Base-by-base conservation (phyloP, 805 yeast genomes). In the Zygosaccharomyces gambellarensis region DNA sequence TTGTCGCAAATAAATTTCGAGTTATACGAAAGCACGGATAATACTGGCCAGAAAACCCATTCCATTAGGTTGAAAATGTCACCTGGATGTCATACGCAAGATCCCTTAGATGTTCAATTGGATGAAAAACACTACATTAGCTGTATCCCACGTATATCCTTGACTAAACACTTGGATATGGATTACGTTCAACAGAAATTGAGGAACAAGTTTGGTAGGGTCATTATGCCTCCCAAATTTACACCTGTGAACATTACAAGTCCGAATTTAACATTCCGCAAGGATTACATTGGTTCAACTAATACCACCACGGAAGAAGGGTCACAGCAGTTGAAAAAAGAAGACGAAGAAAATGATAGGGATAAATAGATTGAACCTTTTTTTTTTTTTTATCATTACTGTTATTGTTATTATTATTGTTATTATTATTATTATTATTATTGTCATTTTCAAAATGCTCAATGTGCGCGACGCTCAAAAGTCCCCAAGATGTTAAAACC, bases 31-130 rank as follows among this genome's bases (percentile, higher is more conserved):
- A 78, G 82, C 38, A 82, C 81, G 28, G 94, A 87, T 55, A 76
- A 79, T 31, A 72, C 77, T 32, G 83, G 85, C 7, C 82, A 81
- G 46, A 87, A 88, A 68, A 85, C 87, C 61, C 96, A 92, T 65
- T 85, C 97, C 4, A 85, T 94, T 48, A 78, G 98, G 61, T 76
- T 94, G 52, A 85, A 92, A n/a, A 76, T 94, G 58, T 87, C 97
- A 4, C 98, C 99, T 1, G 99, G 99, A 19, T 94, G 99, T 69
- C 97, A 94, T 70, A 90, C 98, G 0, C 96, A 90, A 62, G 96
- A 92, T 68, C 99, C 99, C 25, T 76, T 94, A 55, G 99, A 94
- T 70, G 96, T 95, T 41, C 97, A 92, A 68, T 75, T 94, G 42
- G 99, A 94, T 70, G 92, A 89, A 41, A 90, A 89, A 64, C 99